Conservation (phyloP, 441 rosid genomes). For the Arabidopsis lyrata region DNA sequence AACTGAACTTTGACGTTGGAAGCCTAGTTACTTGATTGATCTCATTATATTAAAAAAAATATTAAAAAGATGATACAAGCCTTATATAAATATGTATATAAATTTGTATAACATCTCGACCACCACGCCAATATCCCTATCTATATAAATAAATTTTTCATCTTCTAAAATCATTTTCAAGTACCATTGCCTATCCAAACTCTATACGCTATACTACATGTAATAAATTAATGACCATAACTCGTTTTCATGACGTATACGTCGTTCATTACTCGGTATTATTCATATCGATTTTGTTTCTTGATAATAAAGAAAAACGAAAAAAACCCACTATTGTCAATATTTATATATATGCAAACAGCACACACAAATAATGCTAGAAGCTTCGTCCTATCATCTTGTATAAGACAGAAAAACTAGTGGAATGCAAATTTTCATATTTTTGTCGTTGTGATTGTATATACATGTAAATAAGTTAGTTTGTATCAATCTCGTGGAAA, state of each 20-base stretch:
- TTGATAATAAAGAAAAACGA: neutral
- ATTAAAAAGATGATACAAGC: neutral
- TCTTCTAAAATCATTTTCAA: slow-evolving; percentile 32
- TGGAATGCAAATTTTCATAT: no score
- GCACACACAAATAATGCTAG: slow-evolving; percentile 4
- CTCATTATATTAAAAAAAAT: neutral
- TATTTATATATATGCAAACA: neutral
- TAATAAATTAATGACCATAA: slow-evolving; percentile 13
- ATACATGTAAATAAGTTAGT: neutral
- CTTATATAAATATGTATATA: neutral
- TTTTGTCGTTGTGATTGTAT: no score
- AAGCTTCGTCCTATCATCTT: slow-evolving; percentile 34
- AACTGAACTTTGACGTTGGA: slow-evolving; percentile 44
- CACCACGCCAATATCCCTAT: slow-evolving; percentile 36
- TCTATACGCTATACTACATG: slow-evolving; percentile 25
- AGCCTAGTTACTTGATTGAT: slow-evolving; percentile 11
- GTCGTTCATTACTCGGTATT: neutral
- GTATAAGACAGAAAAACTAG: neutral
- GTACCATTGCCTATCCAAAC: slow-evolving; percentile 34
- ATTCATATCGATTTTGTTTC: neutral
- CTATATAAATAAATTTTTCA: slow-evolving; percentile 7
- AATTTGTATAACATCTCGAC: slow-evolving; percentile 3
- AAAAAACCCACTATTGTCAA: slow-evolving; percentile 12
- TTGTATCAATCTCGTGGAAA: slow-evolving; percentile 12
- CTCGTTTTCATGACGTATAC: slow-evolving; percentile 41